Evolutionary conservation across 352 stramenopile genomes (phyloP).

Genomic region (Globisporangium yorkense): DNA sequence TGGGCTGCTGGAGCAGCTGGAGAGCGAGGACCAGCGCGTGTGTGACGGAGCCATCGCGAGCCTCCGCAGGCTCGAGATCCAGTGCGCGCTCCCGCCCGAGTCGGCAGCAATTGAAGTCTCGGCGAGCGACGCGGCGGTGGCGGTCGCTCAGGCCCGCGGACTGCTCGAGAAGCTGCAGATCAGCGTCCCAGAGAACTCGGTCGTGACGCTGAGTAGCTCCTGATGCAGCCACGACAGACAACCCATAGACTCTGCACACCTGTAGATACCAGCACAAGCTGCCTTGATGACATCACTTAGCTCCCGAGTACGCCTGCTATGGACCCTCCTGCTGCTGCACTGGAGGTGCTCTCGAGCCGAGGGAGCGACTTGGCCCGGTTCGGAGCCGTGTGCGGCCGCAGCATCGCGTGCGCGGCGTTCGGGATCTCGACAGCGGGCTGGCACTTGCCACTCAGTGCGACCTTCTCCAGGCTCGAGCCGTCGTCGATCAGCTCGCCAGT

Average conservation of each 20-base stretch:
- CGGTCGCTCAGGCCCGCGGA: background rate
- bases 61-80: constrained; percentile 7
- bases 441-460: constrained; percentile 31
- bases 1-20: background rate
- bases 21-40: background rate
- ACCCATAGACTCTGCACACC: background rate
- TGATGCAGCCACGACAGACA: background rate
- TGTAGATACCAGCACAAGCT: background rate
- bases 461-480: constrained; percentile 31
- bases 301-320: background rate
- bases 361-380: constrained; percentile 45
- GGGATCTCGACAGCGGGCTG: constrained; percentile 20
- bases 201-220: background rate
- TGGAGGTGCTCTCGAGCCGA: constrained; percentile 17
- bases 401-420: constrained; percentile 6
- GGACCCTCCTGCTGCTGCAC: background rate
- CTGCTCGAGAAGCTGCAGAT: constrained; percentile 10
- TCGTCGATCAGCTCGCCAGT: constrained; percentile 17
- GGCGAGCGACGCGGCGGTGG: background rate
- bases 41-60: background rate
- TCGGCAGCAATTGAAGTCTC: background rate
- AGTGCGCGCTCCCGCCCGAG: constrained; percentile 7
- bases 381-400: constrained; percentile 44
- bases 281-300: background rate
- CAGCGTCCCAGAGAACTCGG: background rate